A percentile compares a stretch with the other conserved stretches of the same genome.
These are phyloP conservation scores for Suhomyces bolitotheri DNA, from an alignment of 1,139 yeast genomes.

Conservation along the genomic window DNA sequence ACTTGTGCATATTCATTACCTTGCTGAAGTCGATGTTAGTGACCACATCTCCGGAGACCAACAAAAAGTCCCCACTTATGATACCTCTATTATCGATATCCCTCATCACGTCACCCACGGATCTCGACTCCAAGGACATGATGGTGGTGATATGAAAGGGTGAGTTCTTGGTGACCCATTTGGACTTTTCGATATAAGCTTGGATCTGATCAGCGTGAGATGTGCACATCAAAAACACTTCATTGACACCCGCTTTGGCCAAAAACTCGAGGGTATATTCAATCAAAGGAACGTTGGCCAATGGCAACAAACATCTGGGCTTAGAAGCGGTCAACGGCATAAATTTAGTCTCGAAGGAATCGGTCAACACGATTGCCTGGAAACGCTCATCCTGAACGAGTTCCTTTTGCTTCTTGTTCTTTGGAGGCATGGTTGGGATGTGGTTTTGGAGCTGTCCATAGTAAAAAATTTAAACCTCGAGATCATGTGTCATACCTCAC, in stretches of 20 bases:
- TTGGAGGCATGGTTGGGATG: slow-evolving; percentile 41
- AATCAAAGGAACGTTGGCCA: slow-evolving; percentile 89
- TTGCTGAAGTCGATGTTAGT: slow-evolving; percentile 81
- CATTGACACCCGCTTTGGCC: slow-evolving; percentile 87
- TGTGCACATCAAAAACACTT: slow-evolving; percentile 86
- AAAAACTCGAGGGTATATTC: slow-evolving; percentile 94
- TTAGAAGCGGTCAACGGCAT: slow-evolving; percentile 83
- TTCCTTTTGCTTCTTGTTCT: slow-evolving; percentile 53
- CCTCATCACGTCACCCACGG: slow-evolving; percentile 97
- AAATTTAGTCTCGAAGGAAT: slow-evolving; percentile 87
- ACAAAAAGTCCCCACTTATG: slow-evolving; percentile 82
- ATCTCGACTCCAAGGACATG: slow-evolving; percentile 82
- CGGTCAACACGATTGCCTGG: slow-evolving; percentile 93
- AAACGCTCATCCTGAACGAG: slow-evolving; percentile 69
- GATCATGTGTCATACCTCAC: slow-evolving; percentile 9
- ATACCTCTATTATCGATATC: slow-evolving; percentile 89
- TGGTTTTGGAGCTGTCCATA: background rate
- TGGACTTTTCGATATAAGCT: slow-evolving; percentile 75
- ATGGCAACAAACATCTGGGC: slow-evolving; percentile 88
- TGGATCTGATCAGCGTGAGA: slow-evolving; percentile 89
- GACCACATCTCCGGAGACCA: slow-evolving; percentile 92
- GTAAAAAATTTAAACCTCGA: slow-evolving; percentile 5
- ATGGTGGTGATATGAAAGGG: slow-evolving; percentile 80
- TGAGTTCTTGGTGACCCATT: slow-evolving; percentile 72
- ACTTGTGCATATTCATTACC: slow-evolving; percentile 72